A percentile compares a stretch with the other conserved stretches of the same genome.
Evolutionary conservation across 1,284 basidiomycete species (phyloP).

Genomic region (Puccinia coronata): DNA sequence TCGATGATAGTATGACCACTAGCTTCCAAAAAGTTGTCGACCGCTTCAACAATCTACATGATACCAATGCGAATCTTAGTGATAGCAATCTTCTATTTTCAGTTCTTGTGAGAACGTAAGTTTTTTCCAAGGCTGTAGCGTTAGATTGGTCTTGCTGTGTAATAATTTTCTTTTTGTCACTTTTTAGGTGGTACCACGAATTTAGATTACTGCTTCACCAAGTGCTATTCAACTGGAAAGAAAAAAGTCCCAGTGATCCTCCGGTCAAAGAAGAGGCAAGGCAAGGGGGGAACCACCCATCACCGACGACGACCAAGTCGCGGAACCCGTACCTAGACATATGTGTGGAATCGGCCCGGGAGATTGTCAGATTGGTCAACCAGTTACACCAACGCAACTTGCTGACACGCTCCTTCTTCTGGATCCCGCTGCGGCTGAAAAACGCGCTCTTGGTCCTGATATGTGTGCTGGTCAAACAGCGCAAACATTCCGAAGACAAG

Average conservation of each 20-base stretch:
- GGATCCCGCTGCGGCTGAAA: constrained; percentile 25
- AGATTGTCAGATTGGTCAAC: not conserved
- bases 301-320: not conserved
- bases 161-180: not conserved
- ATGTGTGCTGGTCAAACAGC: constrained; percentile 29
- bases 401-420: constrained; percentile 15
- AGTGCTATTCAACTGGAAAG: constrained; percentile 21
- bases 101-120: not conserved
- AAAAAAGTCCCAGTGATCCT: not conserved
- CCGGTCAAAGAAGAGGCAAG: not conserved
- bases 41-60: not conserved
- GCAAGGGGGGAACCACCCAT: not conserved
- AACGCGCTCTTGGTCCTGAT: constrained; percentile 18
- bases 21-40: not conserved
- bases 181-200: constrained; percentile 34
- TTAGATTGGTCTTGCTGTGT: not conserved
- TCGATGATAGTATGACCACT: constrained; percentile 28
- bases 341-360: constrained; percentile 28
- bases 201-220: constrained; percentile 34
- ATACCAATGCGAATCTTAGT: not conserved
- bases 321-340: constrained; percentile 12
- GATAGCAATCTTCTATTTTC: not conserved
- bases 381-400: constrained; percentile 21
- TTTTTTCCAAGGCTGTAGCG: not conserved
- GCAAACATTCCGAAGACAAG: not conserved